These are phyloP conservation scores for Tulasnella sp. DNA, from an alignment of 768 basidiomycete genomes.

Conservation along the genomic window DNA sequence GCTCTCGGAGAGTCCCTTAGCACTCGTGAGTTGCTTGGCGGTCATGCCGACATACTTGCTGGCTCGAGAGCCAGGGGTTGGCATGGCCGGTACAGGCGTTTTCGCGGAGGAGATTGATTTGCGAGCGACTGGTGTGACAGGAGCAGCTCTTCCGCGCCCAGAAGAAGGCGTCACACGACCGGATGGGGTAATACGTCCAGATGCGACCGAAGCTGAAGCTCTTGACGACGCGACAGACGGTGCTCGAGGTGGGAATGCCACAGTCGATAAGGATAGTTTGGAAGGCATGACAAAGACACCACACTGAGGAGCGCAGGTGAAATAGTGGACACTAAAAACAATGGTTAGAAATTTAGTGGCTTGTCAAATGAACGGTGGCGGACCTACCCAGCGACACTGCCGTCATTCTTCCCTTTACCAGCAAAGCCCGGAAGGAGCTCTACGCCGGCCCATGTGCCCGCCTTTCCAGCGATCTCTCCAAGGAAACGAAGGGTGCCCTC, in stretches of 20 bases:
- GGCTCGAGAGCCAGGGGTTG: constrained; percentile 60
- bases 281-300: constrained; percentile 83
- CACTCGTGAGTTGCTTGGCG: constrained; percentile 54
- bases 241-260: constrained; percentile 54
- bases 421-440: constrained; percentile 77
- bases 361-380: constrained; percentile 18
- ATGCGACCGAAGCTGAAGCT: constrained; percentile 38
- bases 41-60: constrained; percentile 80
- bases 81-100: constrained; percentile 2
- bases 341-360: not conserved
- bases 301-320: constrained; percentile 71
- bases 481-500: constrained; percentile 76
- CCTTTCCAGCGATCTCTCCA: constrained; percentile 82
- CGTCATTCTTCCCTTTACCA: constrained; percentile 94
- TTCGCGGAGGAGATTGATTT: constrained; percentile 22
- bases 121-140: constrained; percentile 30
- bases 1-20: not conserved
- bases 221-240: constrained; percentile 73
- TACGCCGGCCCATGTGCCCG: constrained; percentile 88
- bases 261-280: constrained; percentile 74
- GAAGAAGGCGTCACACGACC: constrained; percentile 44
- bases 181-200: constrained; percentile 19
- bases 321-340: constrained; percentile 63
- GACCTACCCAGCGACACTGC: constrained; percentile 76
- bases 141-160: constrained; percentile 42